A percentile compares a stretch with the other conserved stretches of the same genome.
These are phyloP conservation scores for Ceratopteris richardii DNA, from an alignment of 75 land plant species.

Conservation along the genomic window DNA sequence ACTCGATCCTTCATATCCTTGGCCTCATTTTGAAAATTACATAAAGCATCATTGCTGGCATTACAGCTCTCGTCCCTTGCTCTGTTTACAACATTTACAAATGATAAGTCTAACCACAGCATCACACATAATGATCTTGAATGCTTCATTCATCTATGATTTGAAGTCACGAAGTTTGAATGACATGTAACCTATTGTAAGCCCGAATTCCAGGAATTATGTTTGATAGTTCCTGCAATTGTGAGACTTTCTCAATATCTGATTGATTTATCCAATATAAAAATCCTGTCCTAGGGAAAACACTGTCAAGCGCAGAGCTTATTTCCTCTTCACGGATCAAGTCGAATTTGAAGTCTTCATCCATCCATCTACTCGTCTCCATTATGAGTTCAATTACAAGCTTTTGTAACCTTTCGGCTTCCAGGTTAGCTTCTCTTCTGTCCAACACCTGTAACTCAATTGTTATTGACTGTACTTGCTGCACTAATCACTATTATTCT, in stretches of 20 bases:
- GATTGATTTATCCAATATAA: constrained; percentile 23
- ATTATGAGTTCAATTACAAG: constrained; percentile 11
- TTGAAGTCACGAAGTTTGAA: too few relatives aligned
- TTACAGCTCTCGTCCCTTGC: constrained; percentile 14
- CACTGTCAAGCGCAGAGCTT: constrained; percentile 14
- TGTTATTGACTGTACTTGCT: too few relatives aligned
- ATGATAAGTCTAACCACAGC: not conserved
- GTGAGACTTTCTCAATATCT: constrained; percentile 14
- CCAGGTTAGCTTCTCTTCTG: constrained; percentile 13
- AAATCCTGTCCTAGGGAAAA: constrained; percentile 26
- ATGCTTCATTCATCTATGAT: too few relatives aligned
- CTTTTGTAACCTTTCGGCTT: constrained; percentile 14
- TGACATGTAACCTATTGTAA: constrained; percentile 17
- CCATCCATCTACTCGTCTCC: constrained; percentile 4
- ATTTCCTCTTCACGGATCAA: constrained; percentile 13
- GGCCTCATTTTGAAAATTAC: constrained; percentile 12
- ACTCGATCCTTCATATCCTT: constrained; percentile 5
- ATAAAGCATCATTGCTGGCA: not conserved
- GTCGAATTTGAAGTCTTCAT: not conserved
- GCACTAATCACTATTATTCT: not conserved
- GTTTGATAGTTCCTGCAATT: constrained; percentile 21
- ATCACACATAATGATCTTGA: not conserved
- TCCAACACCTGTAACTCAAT: constrained; percentile 21
- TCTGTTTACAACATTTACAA: not conserved
- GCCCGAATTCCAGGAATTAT: constrained; percentile 20